phyloP scores from a whole-genome alignment of 2,329 filamentous ascomycete species.

The Boeremia exigua region DNA sequence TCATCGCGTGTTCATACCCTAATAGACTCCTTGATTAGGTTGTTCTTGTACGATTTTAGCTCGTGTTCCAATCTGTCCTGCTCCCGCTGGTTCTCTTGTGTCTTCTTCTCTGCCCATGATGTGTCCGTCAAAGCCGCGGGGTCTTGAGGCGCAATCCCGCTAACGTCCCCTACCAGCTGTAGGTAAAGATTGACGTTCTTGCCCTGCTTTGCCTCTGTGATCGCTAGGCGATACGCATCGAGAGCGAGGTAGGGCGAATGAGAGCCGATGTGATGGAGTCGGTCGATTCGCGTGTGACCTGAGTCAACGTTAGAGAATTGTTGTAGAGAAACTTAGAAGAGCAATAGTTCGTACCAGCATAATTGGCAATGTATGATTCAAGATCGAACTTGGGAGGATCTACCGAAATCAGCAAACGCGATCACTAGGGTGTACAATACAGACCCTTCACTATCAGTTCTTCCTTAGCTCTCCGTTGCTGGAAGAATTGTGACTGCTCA shows the following conservation, averaged over 20 bases:
- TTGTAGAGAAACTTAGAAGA: background rate
- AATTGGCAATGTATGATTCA: slow-evolving; percentile 89
- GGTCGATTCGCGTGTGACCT: slow-evolving; percentile 83
- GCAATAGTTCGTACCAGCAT: slow-evolving; percentile 67
- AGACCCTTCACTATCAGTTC: slow-evolving; percentile 43
- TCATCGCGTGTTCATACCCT: slow-evolving; percentile 62
- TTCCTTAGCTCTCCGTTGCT: slow-evolving; percentile 34
- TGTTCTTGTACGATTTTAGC: slow-evolving; percentile 93
- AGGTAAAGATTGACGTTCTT: slow-evolving; percentile 76
- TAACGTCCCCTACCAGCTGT: slow-evolving; percentile 70
- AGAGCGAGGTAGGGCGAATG: slow-evolving; percentile 76
- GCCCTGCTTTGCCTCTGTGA: slow-evolving; percentile 76
- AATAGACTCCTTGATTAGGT: slow-evolving; percentile 96
- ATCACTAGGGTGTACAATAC: background rate
- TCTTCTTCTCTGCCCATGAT: slow-evolving; percentile 75
- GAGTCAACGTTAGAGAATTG: background rate
- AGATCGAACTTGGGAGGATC: slow-evolving; percentile 88
- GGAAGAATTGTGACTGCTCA: slow-evolving; percentile 47
- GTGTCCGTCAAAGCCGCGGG: slow-evolving; percentile 71
- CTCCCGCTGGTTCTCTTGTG: slow-evolving; percentile 71
- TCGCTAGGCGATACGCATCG: slow-evolving; percentile 81
- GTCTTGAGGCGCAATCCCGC: slow-evolving; percentile 68
- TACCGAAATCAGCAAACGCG: slow-evolving; percentile 47
- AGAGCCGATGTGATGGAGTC: slow-evolving; percentile 80
- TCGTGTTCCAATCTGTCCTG: slow-evolving; percentile 80